Evolutionary conservation across 495 filamentous ascomycete species (phyloP), one percentile per base, ranked within the genome.

Genomic region (Articulospora tetracladia): DNA sequence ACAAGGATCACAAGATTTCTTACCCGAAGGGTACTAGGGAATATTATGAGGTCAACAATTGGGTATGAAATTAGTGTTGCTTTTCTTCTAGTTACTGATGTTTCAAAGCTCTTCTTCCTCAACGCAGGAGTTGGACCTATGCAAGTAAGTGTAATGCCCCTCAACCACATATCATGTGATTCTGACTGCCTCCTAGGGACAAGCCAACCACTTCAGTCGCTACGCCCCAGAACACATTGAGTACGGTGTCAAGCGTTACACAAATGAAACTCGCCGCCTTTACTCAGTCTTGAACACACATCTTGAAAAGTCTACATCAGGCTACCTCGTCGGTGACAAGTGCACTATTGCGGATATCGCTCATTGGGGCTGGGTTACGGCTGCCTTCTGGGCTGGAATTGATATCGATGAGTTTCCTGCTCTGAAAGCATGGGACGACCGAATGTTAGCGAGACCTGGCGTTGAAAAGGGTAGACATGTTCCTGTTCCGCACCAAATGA

Each of bases 161-260:
- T 7, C 28, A 3, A 24, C 2, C 23, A 12, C 25, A 4, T 19
- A 19, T 15, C 20, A 24, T 25, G n/a, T 48, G 13, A 24, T 57
- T 23, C 24, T 47, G 6, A 28, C 12, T 47, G 39, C 3, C 19
- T 15, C n/a, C 20, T 48, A 46, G 92, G 91, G 88, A 23, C 86
- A 97, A 71, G 85, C 92, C 4, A 95, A 96, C 74, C 93, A 97
- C 72, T 97, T 97, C 74, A 74, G 69, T 26, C 85, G 91, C 68
- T 96, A 94, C 66, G 92, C 92, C 8, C 90, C 93, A 3, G 90
- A 94, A 71, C 88, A 82, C 70, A 92, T 96, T 67, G 77, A 88
- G 63, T 97, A 97, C 73, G 91, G 87, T 55, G 83, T 95, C 59
- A 83, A 86, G 59, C 85, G 93, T 23, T 97, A 96, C 74, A 77